Conservation (phyloP, 1,284 basidiomycete genomes). For the Cystobasidiaceae sp. region DNA sequence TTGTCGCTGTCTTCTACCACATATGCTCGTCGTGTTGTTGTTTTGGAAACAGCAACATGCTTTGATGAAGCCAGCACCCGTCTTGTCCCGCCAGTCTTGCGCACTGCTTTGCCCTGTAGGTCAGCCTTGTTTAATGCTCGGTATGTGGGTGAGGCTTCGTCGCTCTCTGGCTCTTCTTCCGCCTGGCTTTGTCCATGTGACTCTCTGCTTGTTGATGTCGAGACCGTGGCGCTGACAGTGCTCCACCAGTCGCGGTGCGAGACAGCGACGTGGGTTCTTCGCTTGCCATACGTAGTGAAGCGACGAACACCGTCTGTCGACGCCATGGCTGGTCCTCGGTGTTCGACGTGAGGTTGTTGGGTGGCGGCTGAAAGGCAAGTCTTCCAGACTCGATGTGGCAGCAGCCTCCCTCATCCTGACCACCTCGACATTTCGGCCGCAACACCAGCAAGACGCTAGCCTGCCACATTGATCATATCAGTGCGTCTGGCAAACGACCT, state of each 20-base stretch:
- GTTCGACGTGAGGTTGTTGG: background rate
- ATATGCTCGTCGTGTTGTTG: no score
- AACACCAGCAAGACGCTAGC: no score
- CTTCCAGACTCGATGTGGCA: no score
- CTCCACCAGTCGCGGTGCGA: conserved; percentile 8
- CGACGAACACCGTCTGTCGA: background rate
- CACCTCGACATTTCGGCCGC: no score
- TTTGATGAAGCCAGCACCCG: no score
- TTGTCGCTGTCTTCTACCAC: no score
- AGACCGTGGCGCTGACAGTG: background rate
- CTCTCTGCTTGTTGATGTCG: background rate
- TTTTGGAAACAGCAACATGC: no score
- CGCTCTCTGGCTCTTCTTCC: background rate
- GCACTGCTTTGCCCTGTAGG: background rate
- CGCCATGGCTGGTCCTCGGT: no score
- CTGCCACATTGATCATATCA: no score
- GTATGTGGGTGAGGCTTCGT: background rate
- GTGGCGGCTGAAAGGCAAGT: background rate
- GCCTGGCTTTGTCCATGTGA: background rate
- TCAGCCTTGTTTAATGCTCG: background rate
- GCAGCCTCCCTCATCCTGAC: no score
- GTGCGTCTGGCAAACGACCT: no score
- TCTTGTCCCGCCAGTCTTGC: no score
- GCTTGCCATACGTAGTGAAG: conserved; percentile 11
- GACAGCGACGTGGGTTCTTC: background rate